A percentile compares a stretch with the other conserved stretches of the same genome.
phyloP scores from a whole-genome alignment of 495 filamentous ascomycete genomes.

The Neurospora tetrasperma region DNA sequence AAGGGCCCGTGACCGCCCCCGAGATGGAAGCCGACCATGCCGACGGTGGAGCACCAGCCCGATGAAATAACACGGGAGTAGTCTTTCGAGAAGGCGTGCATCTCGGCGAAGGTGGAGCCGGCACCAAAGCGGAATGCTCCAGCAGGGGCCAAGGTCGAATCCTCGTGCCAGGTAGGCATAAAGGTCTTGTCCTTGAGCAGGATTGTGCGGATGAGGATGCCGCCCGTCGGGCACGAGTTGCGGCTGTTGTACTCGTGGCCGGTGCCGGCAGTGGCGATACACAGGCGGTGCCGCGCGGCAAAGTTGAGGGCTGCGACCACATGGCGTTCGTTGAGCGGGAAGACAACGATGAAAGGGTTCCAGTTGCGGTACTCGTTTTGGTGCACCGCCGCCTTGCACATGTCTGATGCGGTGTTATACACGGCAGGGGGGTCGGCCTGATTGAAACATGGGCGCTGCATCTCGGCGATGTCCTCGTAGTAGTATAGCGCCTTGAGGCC shows the following conservation, averaged over 20 bases:
- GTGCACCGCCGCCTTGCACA: slow-evolving; percentile 4
- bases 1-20: slow-evolving; percentile 51
- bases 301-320: neutral
- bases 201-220: slow-evolving; percentile 3
- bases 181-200: slow-evolving; percentile 2
- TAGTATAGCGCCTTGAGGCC: slow-evolving; percentile 1
- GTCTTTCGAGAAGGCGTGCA: neutral
- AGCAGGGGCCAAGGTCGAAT: neutral
- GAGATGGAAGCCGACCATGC: slow-evolving; percentile 39
- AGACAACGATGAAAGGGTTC: slow-evolving; percentile 3
- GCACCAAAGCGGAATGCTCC: slow-evolving; percentile 3
- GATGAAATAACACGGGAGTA: slow-evolving; percentile 27
- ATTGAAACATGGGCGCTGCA: slow-evolving; percentile 3
- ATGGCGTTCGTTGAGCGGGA: slow-evolving; percentile 4
- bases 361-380: slow-evolving; percentile 4
- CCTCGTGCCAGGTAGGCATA: neutral
- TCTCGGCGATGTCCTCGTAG: slow-evolving; percentile 1
- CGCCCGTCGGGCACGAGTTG: slow-evolving; percentile 5
- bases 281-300: slow-evolving; percentile 2
- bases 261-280: slow-evolving; percentile 1
- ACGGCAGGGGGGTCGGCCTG: neutral
- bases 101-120: slow-evolving; percentile 2
- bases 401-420: slow-evolving; percentile 2
- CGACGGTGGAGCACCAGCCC: slow-evolving; percentile 37
- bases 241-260: slow-evolving; percentile 5